These are phyloP conservation scores for Xylariaceae sp. DNA, from an alignment of 2,329 filamentous ascomycete species.

Conservation along the genomic window DNA sequence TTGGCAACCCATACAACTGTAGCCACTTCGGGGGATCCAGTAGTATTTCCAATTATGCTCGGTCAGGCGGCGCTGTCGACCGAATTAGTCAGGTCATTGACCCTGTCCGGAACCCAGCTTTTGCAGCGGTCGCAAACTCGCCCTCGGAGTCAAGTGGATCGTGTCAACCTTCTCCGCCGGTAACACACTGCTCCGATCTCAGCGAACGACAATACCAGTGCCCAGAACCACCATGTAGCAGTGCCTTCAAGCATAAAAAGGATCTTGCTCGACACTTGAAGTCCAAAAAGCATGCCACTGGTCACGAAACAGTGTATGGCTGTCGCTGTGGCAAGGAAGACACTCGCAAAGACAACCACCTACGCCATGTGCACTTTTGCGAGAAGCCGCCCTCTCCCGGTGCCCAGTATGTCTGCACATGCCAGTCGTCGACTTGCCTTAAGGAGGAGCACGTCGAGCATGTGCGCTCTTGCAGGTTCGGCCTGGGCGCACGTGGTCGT, in stretches of 20 bases:
- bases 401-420: background rate
- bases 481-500: background rate
- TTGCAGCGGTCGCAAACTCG: no score
- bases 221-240: background rate
- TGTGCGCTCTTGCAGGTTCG: background rate
- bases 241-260: background rate
- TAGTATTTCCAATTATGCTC: no score
- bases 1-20: no score
- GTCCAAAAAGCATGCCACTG: background rate
- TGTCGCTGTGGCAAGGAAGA: slow-evolving; percentile 1
- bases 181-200: no score
- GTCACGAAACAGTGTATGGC: background rate
- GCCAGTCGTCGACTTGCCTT: background rate
- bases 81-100: no score
- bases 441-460: background rate
- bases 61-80: no score
- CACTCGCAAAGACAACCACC: slow-evolving; percentile 3
- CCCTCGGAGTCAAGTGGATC: no score
- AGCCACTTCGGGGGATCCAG: no score
- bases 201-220: no score
- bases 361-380: background rate
- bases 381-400: background rate
- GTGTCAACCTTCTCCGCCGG: no score
- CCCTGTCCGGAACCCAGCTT: no score
- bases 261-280: background rate